Percentiles rank a stretch among this genome's conserved stretches.
Conservation (phyloP, 352 stramenopile genomes). For the Phytophthora hybrid region DNA sequence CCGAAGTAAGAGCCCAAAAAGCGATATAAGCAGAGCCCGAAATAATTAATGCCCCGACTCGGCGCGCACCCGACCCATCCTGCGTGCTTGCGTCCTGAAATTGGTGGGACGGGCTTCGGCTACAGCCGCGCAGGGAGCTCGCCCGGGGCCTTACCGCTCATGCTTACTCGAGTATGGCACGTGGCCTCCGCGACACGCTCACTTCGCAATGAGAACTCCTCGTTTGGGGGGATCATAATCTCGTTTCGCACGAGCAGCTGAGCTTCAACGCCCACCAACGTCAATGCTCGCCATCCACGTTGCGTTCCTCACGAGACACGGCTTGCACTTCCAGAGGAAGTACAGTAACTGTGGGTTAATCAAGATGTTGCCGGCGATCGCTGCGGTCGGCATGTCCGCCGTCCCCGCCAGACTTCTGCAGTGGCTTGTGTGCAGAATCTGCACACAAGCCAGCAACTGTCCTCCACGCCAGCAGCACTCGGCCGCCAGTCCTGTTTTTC, state of each 20-base stretch:
- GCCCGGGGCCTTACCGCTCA: not conserved
- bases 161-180: conserved; percentile 1
- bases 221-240: not conserved
- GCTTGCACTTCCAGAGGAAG: conserved; percentile 6
- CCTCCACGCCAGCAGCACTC: not conserved
- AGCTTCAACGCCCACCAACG: not conserved
- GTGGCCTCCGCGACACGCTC: conserved; percentile 18
- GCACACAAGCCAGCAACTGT: not conserved
- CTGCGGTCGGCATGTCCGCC: not conserved
- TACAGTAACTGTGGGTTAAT: conserved; percentile 20
- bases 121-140: not conserved
- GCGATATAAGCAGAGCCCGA: conserved; percentile 23
- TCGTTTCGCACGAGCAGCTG: not conserved
- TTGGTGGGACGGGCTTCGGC: not conserved
- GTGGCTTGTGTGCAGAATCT: too few relatives aligned
- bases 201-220: not conserved
- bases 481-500: conserved; percentile 1
- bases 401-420: not conserved
- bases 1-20: conserved; percentile 20
- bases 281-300: not conserved
- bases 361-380: conserved; percentile 16
- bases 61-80: conserved; percentile 8
- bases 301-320: not conserved
- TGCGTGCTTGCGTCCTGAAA: not conserved
- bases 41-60: conserved; percentile 26